These are phyloP conservation scores for Amaranthus palmeri DNA, from an alignment of 148 eudicot species.

Conservation along the genomic window DNA sequence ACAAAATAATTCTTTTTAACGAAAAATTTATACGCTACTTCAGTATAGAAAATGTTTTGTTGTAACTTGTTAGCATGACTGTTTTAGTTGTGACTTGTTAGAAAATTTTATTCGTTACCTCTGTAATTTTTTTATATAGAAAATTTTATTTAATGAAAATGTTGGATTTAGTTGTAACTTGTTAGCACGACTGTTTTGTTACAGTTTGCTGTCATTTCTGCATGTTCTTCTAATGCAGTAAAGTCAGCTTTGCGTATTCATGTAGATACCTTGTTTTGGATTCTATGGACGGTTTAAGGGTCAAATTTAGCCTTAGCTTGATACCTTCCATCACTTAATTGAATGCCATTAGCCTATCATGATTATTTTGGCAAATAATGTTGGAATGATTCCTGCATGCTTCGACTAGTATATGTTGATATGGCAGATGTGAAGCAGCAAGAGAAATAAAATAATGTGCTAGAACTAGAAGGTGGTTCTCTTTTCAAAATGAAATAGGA, in stretches of 20 bases:
- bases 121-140: no score
- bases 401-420: not conserved
- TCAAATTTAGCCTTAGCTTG: not conserved
- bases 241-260: not conserved
- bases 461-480: not conserved
- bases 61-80: not conserved
- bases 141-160: no score
- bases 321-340: no score
- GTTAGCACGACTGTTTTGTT: not conserved
- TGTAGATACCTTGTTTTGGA: not conserved
- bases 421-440: not conserved
- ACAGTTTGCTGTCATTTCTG: not conserved
- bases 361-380: not conserved
- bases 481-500: slow-evolving; percentile 1
- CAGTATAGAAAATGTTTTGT: not conserved
- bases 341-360: no score
- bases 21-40: not conserved
- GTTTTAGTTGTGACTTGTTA: not conserved
- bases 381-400: not conserved
- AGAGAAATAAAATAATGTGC: not conserved
- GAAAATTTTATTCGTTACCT: no score
- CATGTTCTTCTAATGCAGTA: not conserved
- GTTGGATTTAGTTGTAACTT: no score
- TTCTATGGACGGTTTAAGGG: not conserved
- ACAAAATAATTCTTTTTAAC: not conserved